These are phyloP conservation scores for Zygoascus sp. DNA, from an alignment of 1,139 yeast species.

Conservation along the genomic window DNA sequence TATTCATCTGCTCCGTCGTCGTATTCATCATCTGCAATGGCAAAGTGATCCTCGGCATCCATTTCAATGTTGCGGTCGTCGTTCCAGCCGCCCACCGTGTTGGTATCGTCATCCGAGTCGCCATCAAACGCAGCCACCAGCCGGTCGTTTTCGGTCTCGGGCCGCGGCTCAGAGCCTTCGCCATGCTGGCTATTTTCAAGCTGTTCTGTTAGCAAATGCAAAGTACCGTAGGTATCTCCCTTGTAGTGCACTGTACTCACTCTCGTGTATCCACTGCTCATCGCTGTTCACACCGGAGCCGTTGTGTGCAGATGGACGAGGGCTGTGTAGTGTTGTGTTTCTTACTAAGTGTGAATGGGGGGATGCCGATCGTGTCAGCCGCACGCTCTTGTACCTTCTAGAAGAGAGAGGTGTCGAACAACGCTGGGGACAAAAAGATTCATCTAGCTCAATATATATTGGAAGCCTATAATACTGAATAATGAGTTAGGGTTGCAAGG, in stretches of 20 bases:
- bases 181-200: constrained; percentile 2
- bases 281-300: constrained; percentile 1
- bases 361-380: too few species aligned
- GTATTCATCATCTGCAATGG: constrained; percentile 13
- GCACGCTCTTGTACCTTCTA: too few species aligned
- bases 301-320: not conserved
- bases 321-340: not conserved
- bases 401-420: too few species aligned
- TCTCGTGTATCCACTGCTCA: constrained; percentile 11
- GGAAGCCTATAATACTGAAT: too few species aligned
- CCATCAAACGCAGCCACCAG: constrained; percentile 14
- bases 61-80: constrained; percentile 14
- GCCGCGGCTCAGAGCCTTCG: not conserved
- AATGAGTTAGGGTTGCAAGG: too few species aligned
- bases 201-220: not conserved
- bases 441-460: too few species aligned
- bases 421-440: too few species aligned
- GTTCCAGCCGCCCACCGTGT: constrained; percentile 14
- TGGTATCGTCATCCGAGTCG: constrained; percentile 16
- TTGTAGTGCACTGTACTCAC: constrained; percentile 7
- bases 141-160: constrained; percentile 8
- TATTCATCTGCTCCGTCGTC: constrained; percentile 7
- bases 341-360: too few species aligned
- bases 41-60: constrained; percentile 7
- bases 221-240: not conserved